Evolutionary conservation across 2,329 filamentous ascomycete genomes (phyloP), one percentile per base, ranked within the genome.

Genomic region (Verticillium tricorpus): DNA sequence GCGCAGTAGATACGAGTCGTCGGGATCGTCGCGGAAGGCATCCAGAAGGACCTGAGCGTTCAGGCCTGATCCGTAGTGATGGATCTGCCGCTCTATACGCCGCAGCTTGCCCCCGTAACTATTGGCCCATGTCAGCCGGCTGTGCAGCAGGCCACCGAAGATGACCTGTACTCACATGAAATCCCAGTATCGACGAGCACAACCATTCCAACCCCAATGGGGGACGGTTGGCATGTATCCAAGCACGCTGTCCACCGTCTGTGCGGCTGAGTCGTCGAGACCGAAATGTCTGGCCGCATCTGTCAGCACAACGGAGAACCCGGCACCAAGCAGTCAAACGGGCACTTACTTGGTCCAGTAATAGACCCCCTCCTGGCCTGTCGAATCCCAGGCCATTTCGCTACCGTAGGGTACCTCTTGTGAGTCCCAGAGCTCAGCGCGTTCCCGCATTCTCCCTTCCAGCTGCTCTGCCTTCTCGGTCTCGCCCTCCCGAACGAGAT

Each of bases 161-260:
- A 12, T 35, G 2, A 8, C 2, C 11, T 8, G 14, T 1, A 40
- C 80, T 68, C 74, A 83, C 71, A 81, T 70, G 59, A 84, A 85
- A 66, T 87, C 85, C 85, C 85, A 87, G 69, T 86, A 87, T 6
- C 84, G 72, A 1, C 85, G 77, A 0, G 84, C 83, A 64, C 86
- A 87, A 14, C 85, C 85, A 59, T 87, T 85, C 81, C 81, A 87
- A 2, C 82, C 85, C 85, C 85, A 87, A 64, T 87, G 85, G 0
- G 83, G 75, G 0, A 87, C 80, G 0, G 82, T 83, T 0, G 85
- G 84, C 75, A 80, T 85, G 64, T 82, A 87, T 0, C 81, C 85
- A 1, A 84, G 68, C 4, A 87, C 82, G 25, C 79, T 82, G 61
- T 81, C 76, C 56, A 87, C 74, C 0, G 78, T 81, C 65, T 86